Base-by-base conservation (phyloP, 768 basidiomycete genomes). In the Boletus vinaceobasis region DNA sequence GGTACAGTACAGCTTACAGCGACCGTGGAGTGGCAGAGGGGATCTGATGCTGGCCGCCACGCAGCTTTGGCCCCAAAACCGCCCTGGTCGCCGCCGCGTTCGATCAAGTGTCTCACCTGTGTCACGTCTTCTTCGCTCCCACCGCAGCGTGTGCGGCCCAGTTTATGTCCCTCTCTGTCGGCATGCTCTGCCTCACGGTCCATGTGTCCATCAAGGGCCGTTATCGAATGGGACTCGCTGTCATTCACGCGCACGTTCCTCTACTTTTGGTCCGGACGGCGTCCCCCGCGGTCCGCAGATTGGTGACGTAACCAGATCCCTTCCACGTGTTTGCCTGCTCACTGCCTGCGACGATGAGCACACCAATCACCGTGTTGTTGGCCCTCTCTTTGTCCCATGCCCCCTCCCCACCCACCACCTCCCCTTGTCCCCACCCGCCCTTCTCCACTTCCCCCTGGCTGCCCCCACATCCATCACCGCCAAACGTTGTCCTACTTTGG, bases 281-380 rank as follows among this genome's bases (percentile, higher is more conserved):
- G 52, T 56, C 59, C 58, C 50, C 61, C 53, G 52, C 32, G 32
- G 33, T 33, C 33, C 33, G 13, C 56, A 19, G 38, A 1, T 15
- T 21, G 21, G 15, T 68, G 51, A 65, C 58, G 48, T 68, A 68
- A 68, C 54, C 52, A 53, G 15, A 19, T 31, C 49, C 44, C 19
- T 31, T 2, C 33, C 32, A 48, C 45, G 45, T 47, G 45, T 47
- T 15, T n/a, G 23, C 29, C 23, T 47, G 33, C 61, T 66, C 65
- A 33, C 49, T 37, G 65, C 48, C 64, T 17, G 21, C 21, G 45
- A 69, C 65, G 65, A 64, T 3, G 65, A 68, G 55, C 62, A 63
- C 55, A 13, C 27, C 36, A 44, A 39, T 21, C 37, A 2, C 19
- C 36, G 19, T 38, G n/a, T 45, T 56, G 39, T 38, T 48, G 17